Conservation (phyloP, 1,284 basidiomycete species). For the Sporisorium scitamineum region DNA sequence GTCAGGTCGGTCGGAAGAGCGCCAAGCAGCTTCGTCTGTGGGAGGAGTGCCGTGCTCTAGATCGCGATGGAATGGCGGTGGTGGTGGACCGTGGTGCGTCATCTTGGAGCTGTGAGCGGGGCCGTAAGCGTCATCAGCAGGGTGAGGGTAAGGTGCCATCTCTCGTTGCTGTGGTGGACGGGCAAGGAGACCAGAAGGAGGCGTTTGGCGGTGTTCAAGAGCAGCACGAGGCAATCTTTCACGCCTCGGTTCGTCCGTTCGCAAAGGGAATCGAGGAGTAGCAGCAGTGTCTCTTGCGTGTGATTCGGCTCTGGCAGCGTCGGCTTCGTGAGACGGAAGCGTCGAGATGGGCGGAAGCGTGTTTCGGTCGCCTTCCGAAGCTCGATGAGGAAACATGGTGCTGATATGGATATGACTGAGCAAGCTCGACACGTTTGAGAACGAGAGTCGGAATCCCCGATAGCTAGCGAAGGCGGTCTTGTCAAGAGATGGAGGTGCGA, state of each 20-base stretch:
- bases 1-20: conserved; percentile 19
- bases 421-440: not conserved
- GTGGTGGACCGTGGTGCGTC: conserved; percentile 16
- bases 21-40: conserved; percentile 30
- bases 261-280: conserved; percentile 1
- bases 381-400: conserved; percentile 24
- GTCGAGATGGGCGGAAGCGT: conserved; percentile 38
- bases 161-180: conserved; percentile 18
- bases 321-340: conserved; percentile 16
- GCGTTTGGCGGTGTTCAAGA: conserved; percentile 18
- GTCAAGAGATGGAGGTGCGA: no score
- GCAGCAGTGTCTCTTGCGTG: conserved; percentile 6
- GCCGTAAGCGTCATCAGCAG: conserved; percentile 15
- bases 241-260: conserved; percentile 15
- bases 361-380: conserved; percentile 29
- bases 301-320: conserved; percentile 3
- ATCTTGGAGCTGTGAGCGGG: conserved; percentile 9
- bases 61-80: conserved; percentile 19
- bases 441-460: not conserved
- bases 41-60: conserved; percentile 17
- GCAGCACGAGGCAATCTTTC: conserved; percentile 19
- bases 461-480: not conserved
- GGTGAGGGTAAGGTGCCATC: conserved; percentile 13
- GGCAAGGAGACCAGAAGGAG: conserved; percentile 16
- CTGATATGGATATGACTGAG: not conserved